These are phyloP conservation scores for Diplodia mutila DNA, from an alignment of 2,329 filamentous ascomycete species.

Conservation along the genomic window DNA sequence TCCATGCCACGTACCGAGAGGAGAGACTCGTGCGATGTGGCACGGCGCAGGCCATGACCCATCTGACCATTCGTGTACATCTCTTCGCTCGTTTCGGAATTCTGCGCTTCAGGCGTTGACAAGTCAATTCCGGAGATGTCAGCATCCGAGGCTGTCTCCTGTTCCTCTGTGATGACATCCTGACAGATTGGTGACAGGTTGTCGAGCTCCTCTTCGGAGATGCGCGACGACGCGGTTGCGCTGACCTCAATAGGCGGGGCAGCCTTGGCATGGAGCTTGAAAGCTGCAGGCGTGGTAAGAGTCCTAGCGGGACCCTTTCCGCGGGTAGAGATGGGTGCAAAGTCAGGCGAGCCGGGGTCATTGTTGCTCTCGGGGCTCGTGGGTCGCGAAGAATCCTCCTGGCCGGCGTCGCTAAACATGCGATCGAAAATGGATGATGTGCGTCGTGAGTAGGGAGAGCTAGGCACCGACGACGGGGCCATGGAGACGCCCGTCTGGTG, in stretches of 20 bases:
- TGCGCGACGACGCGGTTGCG: constrained; percentile 34
- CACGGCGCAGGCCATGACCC: constrained; percentile 31
- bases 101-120: constrained; percentile 15
- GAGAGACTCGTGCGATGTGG: constrained; percentile 84
- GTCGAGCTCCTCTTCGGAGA: constrained; percentile 28
- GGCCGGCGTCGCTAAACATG: constrained; percentile 59
- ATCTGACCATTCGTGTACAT: constrained; percentile 39
- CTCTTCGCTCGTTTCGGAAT: constrained; percentile 16
- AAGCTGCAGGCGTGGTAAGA: constrained; percentile 18
- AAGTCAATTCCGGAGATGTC: constrained; percentile 1
- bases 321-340: constrained; percentile 36
- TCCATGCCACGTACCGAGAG: constrained; percentile 87
- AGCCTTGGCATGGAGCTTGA: constrained; percentile 35
- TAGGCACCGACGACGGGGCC: constrained; percentile 73
- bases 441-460: constrained; percentile 72
- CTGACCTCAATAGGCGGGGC: constrained; percentile 32
- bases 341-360: constrained; percentile 60
- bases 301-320: constrained; percentile 17
- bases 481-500: constrained; percentile 64
- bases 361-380: constrained; percentile 79
- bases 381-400: constrained; percentile 73
- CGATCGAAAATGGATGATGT: constrained; percentile 79
- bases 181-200: constrained; percentile 7
- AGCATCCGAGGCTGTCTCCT: not conserved
- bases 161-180: constrained; percentile 33